A percentile compares a stretch with the other conserved stretches of the same genome.
These are phyloP conservation scores for Arthroderma uncinatum DNA, from an alignment of 2,329 filamentous ascomycete genomes.

Conservation along the genomic window DNA sequence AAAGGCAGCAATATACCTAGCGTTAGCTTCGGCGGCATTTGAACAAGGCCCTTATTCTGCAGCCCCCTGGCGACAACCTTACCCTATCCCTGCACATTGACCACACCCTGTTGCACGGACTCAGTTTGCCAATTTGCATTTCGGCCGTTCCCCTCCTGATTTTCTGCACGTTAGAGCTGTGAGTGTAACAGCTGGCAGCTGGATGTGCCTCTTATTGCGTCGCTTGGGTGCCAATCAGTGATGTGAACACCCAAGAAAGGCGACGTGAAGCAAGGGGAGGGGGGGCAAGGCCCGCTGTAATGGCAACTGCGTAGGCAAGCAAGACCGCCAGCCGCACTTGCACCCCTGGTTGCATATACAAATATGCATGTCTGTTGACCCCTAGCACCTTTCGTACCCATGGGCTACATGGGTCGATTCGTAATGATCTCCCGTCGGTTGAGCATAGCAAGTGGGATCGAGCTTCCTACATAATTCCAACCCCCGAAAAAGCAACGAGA, in stretches of 20 bases:
- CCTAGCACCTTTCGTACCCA: neutral
- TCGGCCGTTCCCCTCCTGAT: neutral
- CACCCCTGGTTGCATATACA: neutral
- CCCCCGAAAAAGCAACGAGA: conserved; percentile 6
- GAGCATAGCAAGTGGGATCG: neutral
- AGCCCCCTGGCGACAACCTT: conserved; percentile 3
- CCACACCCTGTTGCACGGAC: conserved; percentile 5
- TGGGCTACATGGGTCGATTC: neutral
- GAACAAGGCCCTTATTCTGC: conserved; percentile 1
- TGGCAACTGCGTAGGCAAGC: neutral
- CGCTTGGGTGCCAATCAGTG: neutral
- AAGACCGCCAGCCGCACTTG: conserved; percentile 1
- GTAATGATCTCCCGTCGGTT: conserved; percentile 3
- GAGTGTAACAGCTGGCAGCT: neutral
- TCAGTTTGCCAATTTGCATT: neutral
- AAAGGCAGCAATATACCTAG: neutral
- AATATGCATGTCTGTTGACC: neutral
- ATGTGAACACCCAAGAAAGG: neutral
- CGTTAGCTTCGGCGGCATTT: conserved; percentile 1
- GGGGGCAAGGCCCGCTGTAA: neutral
- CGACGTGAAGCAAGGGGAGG: neutral
- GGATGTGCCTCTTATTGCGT: no score
- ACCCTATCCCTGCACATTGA: neutral
- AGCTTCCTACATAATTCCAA: neutral
- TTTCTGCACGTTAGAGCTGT: neutral